Evolutionary conservation across 495 filamentous ascomycete species (phyloP).

Genomic region (Astrothelium subdiscretum): DNA sequence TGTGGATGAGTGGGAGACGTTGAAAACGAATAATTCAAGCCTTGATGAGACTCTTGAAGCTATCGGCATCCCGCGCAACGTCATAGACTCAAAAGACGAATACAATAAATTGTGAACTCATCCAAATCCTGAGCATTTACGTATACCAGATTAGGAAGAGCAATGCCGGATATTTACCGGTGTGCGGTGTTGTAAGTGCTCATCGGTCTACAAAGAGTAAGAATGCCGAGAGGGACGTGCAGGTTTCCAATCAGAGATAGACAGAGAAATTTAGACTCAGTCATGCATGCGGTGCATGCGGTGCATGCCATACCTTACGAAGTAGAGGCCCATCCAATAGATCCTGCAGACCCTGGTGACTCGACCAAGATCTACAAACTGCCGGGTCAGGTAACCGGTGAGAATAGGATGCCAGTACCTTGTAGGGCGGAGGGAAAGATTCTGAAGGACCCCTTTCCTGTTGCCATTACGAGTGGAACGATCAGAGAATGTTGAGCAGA

Average conservation of each 20-base stretch:
- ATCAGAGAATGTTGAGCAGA: too few species aligned
- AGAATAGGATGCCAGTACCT: too few species aligned
- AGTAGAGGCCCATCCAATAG: background rate
- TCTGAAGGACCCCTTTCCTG: too few species aligned
- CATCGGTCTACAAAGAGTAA: too few species aligned
- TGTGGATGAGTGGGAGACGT: slow-evolving; percentile 54
- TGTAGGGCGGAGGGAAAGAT: too few species aligned
- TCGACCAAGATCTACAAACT: background rate
- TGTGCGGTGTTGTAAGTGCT: too few species aligned
- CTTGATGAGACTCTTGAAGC: slow-evolving; percentile 44
- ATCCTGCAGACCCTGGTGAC: background rate
- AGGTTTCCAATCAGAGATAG: too few species aligned
- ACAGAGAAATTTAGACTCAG: background rate
- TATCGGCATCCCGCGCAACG: slow-evolving; percentile 46
- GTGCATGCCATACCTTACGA: background rate
- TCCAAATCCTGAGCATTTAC: background rate
- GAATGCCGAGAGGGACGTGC: too few species aligned
- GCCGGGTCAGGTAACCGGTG: background rate
- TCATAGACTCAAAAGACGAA: slow-evolving; percentile 22
- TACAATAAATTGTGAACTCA: background rate
- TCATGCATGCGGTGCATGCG: background rate
- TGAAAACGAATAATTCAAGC: slow-evolving; percentile 39
- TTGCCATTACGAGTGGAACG: too few species aligned
- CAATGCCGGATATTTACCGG: too few species aligned
- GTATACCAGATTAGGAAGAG: too few species aligned